phyloP scores from a whole-genome alignment of 352 stramenopile species.

The Globisporangium mamillatum region DNA sequence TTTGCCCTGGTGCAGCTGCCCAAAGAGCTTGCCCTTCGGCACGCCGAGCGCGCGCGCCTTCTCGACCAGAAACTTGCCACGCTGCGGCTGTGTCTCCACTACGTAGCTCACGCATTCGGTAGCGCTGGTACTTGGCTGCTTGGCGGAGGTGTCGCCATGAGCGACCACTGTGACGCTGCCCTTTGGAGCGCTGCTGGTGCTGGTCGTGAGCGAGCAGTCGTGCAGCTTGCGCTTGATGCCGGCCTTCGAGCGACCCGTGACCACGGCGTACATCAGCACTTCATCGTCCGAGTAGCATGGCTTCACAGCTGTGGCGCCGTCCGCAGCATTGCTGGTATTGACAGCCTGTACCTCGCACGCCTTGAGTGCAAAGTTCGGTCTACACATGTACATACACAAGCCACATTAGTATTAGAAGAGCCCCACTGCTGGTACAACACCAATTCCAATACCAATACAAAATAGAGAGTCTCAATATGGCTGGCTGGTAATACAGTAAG shows the following conservation, averaged over 20 bases:
- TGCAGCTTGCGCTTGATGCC: slow-evolving; percentile 67
- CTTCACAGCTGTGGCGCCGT: neutral
- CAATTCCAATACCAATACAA: neutral
- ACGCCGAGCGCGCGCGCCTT: slow-evolving; percentile 65
- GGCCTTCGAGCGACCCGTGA: slow-evolving; percentile 24
- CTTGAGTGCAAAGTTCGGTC: slow-evolving; percentile 52
- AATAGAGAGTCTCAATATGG: neutral
- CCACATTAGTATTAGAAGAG: neutral
- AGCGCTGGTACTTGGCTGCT: neutral
- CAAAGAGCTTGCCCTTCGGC: slow-evolving; percentile 74
- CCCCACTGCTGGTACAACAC: neutral
- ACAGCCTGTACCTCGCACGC: slow-evolving; percentile 29
- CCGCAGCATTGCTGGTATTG: neutral
- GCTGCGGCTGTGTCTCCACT: slow-evolving; percentile 63
- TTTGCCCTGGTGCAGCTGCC: slow-evolving; percentile 74
- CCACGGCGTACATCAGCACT: slow-evolving; percentile 46
- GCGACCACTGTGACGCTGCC: slow-evolving; percentile 1
- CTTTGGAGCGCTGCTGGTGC: slow-evolving; percentile 1
- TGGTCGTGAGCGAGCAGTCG: slow-evolving; percentile 2
- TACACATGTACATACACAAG: neutral
- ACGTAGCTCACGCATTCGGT: slow-evolving; percentile 70
- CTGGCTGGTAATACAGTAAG: neutral
- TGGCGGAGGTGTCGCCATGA: neutral
- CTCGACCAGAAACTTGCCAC: slow-evolving; percentile 80
- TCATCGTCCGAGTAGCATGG: slow-evolving; percentile 58